phyloP scores from a whole-genome alignment of 2,329 filamentous ascomycete genomes.

The Talaromyces rugulosus region DNA sequence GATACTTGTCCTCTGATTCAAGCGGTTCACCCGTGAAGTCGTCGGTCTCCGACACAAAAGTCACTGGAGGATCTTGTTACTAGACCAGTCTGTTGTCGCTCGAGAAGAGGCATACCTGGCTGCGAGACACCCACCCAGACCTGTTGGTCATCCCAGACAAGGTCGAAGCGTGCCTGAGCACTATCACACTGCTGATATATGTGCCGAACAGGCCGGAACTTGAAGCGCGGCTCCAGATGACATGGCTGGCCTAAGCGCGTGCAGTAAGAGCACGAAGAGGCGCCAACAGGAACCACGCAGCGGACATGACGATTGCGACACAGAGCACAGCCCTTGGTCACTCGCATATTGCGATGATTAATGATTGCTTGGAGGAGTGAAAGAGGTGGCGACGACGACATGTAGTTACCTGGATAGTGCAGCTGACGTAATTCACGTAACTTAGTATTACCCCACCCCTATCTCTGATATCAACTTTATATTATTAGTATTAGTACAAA shows the following conservation, averaged over 20 bases:
- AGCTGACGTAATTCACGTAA: neutral
- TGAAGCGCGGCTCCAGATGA: constrained; percentile 30
- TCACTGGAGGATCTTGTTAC: neutral
- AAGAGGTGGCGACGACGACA: neutral
- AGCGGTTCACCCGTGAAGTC: neutral
- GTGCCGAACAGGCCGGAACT: constrained; percentile 30
- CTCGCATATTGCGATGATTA: constrained; percentile 6
- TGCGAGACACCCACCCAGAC: constrained; percentile 28
- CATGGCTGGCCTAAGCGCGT: constrained; percentile 24
- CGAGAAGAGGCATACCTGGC: constrained; percentile 18
- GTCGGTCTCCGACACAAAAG: constrained; percentile 1
- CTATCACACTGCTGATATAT: constrained; percentile 29
- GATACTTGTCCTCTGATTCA: constrained; percentile 2
- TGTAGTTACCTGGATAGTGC: neutral
- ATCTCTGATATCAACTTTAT: neutral
- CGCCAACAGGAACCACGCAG: constrained; percentile 25
- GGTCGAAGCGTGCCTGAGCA: constrained; percentile 22
- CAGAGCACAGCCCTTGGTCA: constrained; percentile 25
- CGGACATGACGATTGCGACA: constrained; percentile 35
- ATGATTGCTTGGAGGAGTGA: neutral
- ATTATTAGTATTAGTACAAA: neutral
- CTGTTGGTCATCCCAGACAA: constrained; percentile 28
- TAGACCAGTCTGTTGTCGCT: neutral
- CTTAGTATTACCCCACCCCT: neutral
- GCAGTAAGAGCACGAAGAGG: constrained; percentile 27